A percentile compares a stretch with the other conserved stretches of the same genome.
Conservation (phyloP, 768 basidiomycete genomes). For the Phylloporus sp. region DNA sequence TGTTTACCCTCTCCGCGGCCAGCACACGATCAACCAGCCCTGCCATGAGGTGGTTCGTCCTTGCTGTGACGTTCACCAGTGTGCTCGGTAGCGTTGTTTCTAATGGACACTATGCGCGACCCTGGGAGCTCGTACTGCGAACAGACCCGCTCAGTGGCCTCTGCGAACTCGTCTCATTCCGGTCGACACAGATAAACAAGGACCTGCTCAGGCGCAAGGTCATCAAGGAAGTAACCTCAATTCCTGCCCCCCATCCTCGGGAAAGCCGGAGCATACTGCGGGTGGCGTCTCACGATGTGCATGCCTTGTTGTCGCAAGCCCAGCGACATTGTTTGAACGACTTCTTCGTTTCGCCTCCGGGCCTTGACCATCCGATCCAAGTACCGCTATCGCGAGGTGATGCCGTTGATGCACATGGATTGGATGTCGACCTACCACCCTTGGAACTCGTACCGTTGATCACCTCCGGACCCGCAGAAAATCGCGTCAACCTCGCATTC, state of each 20-base stretch:
- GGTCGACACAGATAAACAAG: slow-evolving; percentile 20
- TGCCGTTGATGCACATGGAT: neutral
- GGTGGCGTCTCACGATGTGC: slow-evolving; percentile 16
- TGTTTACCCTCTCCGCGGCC: slow-evolving; percentile 4
- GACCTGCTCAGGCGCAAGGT: slow-evolving; percentile 7
- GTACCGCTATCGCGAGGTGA: slow-evolving; percentile 5
- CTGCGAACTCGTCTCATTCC: slow-evolving; percentile 20
- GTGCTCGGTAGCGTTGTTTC: slow-evolving; percentile 3
- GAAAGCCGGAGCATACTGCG: slow-evolving; percentile 14
- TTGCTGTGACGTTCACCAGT: slow-evolving; percentile 1
- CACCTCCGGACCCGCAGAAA: slow-evolving; percentile 56
- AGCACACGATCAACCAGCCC: neutral
- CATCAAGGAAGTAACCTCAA: slow-evolving; percentile 7
- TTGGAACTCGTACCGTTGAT: slow-evolving; percentile 56
- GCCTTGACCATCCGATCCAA: slow-evolving; percentile 5
- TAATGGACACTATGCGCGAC: slow-evolving; percentile 63
- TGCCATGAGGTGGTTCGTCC: slow-evolving; percentile 13
- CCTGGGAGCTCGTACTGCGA: slow-evolving; percentile 46
- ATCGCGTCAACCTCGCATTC: slow-evolving; percentile 73
- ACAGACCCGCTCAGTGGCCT: slow-evolving; percentile 12
- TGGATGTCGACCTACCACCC: slow-evolving; percentile 33
- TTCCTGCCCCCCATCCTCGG: slow-evolving; percentile 11
- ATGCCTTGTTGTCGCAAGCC: slow-evolving; percentile 14
- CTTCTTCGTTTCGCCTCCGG: slow-evolving; percentile 3
- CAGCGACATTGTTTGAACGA: slow-evolving; percentile 25